These are phyloP conservation scores for Ophiostoma himal-ulmi DNA, from an alignment of 2,329 filamentous ascomycete species.

Conservation along the genomic window DNA sequence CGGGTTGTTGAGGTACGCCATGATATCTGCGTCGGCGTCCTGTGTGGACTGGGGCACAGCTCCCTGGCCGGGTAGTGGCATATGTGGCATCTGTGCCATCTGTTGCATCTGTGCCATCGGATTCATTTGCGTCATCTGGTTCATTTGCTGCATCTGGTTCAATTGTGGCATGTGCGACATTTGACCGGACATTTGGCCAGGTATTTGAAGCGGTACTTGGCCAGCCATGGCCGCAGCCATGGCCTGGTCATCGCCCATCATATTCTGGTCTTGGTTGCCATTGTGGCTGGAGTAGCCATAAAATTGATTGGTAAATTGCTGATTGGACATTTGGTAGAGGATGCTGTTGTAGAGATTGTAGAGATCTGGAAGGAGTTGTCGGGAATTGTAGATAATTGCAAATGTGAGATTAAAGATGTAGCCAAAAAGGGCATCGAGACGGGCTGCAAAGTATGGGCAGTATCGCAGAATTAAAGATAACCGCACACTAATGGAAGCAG, in stretches of 20 bases:
- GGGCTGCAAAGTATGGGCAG: neutral
- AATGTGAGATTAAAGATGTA: neutral
- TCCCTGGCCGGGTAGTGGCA: neutral
- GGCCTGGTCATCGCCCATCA: conserved; percentile 20
- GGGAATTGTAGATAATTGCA: neutral
- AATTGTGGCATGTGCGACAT: neutral
- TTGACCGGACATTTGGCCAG: neutral
- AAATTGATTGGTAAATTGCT: conserved; percentile 20
- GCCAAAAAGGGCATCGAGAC: neutral
- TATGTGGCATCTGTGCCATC: neutral
- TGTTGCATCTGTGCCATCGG: neutral
- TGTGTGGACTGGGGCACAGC: neutral
- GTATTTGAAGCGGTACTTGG: neutral
- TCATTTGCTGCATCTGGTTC: neutral
- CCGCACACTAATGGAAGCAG: neutral
- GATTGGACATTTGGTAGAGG: neutral
- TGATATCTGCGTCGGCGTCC: conserved; percentile 34
- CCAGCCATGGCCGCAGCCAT: conserved; percentile 28
- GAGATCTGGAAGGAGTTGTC: no score
- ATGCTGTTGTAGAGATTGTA: neutral
- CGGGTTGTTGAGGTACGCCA: conserved; percentile 42
- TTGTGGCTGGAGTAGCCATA: conserved; percentile 21
- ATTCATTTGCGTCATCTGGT: neutral
- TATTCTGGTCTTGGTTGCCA: neutral
- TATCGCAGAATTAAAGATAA: no score